Evolutionary conservation across 129 eudicot genomes (phyloP).

Genomic region (Pittosporum tobira): DNA sequence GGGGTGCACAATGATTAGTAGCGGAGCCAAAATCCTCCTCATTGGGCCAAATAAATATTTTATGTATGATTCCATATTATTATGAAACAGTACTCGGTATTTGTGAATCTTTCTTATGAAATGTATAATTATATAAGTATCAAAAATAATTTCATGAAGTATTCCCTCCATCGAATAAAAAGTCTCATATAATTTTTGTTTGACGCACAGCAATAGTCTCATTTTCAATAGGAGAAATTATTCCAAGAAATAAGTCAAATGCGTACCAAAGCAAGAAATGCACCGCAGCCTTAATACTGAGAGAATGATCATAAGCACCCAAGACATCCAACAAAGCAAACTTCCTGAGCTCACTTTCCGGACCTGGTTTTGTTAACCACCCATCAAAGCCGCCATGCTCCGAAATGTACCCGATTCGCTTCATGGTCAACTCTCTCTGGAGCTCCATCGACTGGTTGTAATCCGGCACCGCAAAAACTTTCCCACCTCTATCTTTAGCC

Average conservation of each 20-base stretch:
- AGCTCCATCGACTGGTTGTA: slow-evolving; percentile 4
- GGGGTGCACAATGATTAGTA: no score
- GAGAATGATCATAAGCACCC: slow-evolving; percentile 7
- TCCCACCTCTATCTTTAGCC: background rate
- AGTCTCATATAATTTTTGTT: no score
- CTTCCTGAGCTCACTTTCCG: background rate
- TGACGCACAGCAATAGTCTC: slow-evolving; percentile 10
- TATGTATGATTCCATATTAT: no score
- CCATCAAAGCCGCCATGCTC: background rate
- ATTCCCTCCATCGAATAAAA: no score
- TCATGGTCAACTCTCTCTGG: slow-evolving; percentile 4
- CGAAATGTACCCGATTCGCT: background rate
- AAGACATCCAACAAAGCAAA: background rate
- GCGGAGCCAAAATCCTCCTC: no score
- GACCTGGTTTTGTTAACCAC: background rate
- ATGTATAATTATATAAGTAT: no score
- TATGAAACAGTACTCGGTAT: no score
- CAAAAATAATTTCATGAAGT: no score
- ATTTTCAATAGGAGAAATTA: background rate
- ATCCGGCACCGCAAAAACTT: background rate
- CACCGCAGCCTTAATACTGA: background rate
- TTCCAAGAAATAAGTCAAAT: background rate
- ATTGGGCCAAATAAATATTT: no score
- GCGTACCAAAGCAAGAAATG: slow-evolving; percentile 13
- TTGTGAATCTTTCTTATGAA: no score